Base-by-base conservation (phyloP, 257 asterid species). In the Solanum boliviense region DNA sequence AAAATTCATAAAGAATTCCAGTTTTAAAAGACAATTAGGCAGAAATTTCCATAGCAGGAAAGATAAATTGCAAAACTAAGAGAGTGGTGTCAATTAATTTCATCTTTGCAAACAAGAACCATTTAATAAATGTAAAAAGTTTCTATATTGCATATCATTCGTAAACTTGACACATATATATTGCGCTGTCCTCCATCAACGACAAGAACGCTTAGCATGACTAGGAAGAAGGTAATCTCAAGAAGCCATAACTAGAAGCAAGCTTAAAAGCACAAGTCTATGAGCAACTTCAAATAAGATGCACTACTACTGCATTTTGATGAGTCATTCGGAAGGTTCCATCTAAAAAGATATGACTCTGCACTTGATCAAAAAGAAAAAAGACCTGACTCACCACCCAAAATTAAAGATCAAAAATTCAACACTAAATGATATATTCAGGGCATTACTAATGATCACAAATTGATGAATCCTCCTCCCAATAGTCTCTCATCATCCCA, bases 1-100 rank as follows among this genome's bases (percentile, higher is more conserved):
- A 90, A 90, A 83, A 91, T 86, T 23, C 86, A 90, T 39, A 71
- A 89, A 83, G 38, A 74, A 82, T 29, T 29, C 44, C 29, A 48
- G 39, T 29, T 44, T 48, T 48, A 29, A 48, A 46, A 48, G 70
- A 81, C 29, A 79, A 82, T 18, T 44, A 29, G 29, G 36, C 39
- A 46, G 13, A 27, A 29, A 82, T 29, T 15, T 16, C 84, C 85
- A 29, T 48, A 82, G 27, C 44, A 81, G 44, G 70, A 48, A 82
- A 46, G 35, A 29, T 29, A n/a, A 82, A 82, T 82, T 18, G 44
- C 85, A 82, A 81, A 82, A 82, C 70, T 48, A 82, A 82, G 85
- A 81, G 41, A 48, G 85, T 11, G 35, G 74, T 23, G 16, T 27
- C 38, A 23, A 71, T 41, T 23, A 48, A 44, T 86, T 86, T 46